A percentile compares a stretch with the other conserved stretches of the same genome.
phyloP scores from a whole-genome alignment of 106 monocot species.

The Dioscorea alata region DNA sequence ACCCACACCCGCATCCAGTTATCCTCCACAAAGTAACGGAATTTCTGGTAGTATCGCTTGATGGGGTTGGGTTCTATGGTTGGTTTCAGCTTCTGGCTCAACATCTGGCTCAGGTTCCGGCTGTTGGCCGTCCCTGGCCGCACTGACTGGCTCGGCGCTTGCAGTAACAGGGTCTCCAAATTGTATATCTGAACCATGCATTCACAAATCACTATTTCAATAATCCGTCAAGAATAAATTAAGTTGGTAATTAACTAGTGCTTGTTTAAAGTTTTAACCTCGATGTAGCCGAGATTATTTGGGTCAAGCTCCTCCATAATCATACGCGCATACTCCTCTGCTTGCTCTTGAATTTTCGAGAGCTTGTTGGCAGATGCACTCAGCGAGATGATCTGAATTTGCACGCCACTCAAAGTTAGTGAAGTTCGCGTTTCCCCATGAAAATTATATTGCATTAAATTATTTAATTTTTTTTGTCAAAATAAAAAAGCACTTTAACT shows the following conservation, averaged over 20 bases:
- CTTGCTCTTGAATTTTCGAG: constrained; percentile 33
- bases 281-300: constrained; percentile 35
- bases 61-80: constrained; percentile 21
- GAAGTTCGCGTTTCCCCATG: too few species aligned
- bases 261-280: constrained; percentile 6
- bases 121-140: constrained; percentile 13
- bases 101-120: constrained; percentile 34
- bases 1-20: constrained; percentile 38
- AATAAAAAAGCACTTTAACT: too few species aligned
- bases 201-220: background rate
- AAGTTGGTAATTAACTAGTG: too few species aligned
- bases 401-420: too few species aligned
- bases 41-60: constrained; percentile 1
- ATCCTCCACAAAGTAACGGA: constrained; percentile 23
- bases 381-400: constrained; percentile 23
- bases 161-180: constrained; percentile 32
- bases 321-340: constrained; percentile 37
- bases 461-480: too few species aligned
- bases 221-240: background rate
- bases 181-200: constrained; percentile 20
- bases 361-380: constrained; percentile 49
- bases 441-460: too few species aligned
- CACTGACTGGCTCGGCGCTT: constrained; percentile 19
- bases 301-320: constrained; percentile 51
- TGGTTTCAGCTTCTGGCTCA: constrained; percentile 36